Percentiles rank a stretch among this genome's conserved stretches.
These are phyloP conservation scores for Cladophialophora chaetospira DNA, from an alignment of 2,329 filamentous ascomycete species.

Conservation along the genomic window DNA sequence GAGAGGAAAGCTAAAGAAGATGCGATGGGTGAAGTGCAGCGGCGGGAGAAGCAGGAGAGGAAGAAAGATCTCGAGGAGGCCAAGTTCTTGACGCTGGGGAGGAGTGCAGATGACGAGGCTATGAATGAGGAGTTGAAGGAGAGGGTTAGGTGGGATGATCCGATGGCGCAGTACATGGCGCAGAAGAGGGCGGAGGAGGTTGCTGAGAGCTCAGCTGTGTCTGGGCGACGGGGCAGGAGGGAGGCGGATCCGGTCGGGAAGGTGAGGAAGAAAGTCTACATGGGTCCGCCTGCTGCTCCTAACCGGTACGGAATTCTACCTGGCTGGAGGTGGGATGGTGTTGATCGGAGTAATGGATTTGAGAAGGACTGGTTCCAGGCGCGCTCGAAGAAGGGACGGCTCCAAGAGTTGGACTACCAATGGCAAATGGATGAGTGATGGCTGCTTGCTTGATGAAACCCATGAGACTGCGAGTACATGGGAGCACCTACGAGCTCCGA, in stretches of 20 bases:
- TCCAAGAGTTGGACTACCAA: conserved; percentile 79
- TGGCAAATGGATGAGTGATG: conserved; percentile 92
- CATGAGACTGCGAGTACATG: neutral
- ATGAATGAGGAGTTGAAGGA: conserved; percentile 82
- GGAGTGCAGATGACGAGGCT: conserved; percentile 79
- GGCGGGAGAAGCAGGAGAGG: conserved; percentile 64
- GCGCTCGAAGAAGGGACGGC: conserved; percentile 73
- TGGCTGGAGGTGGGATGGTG: conserved; percentile 94
- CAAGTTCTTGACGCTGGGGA: conserved; percentile 75
- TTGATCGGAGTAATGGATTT: conserved; percentile 90
- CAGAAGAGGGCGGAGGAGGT: conserved; percentile 49
- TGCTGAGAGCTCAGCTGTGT: conserved; percentile 44
- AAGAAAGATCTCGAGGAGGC: conserved; percentile 75
- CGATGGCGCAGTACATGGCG: conserved; percentile 76
- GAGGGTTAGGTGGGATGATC: conserved; percentile 86
- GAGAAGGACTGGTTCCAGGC: conserved; percentile 91
- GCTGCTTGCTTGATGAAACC: neutral
- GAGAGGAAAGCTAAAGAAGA: conserved; percentile 68
- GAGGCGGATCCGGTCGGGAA: conserved; percentile 38
- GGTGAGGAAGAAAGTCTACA: conserved; percentile 68
- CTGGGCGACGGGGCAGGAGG: conserved; percentile 38
- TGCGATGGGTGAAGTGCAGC: conserved; percentile 83
- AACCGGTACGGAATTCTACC: conserved; percentile 94
- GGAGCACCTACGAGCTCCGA: neutral
- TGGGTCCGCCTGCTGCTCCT: conserved; percentile 74